Percentiles rank a stretch among this genome's conserved stretches.
Conservation (phyloP, 352 stramenopile species). For the Globisporangium acanthophoron region DNA sequence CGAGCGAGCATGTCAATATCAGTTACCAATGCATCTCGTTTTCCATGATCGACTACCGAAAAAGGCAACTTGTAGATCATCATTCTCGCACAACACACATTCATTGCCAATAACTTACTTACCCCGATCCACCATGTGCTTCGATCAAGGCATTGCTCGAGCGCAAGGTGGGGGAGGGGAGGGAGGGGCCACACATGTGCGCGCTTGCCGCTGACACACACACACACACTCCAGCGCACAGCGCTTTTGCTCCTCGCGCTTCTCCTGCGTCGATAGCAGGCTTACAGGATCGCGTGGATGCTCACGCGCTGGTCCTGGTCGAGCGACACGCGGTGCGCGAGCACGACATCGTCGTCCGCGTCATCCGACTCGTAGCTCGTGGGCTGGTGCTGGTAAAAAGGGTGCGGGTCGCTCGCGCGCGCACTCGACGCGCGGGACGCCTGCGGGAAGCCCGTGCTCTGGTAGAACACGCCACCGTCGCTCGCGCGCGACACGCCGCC, state of each 20-base stretch:
- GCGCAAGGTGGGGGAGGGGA: too few relatives aligned
- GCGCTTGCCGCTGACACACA: background rate
- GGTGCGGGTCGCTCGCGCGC: slow-evolving; percentile 16
- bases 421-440: background rate
- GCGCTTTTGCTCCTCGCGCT: background rate
- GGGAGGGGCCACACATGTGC: background rate
- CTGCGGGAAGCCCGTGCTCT: slow-evolving; percentile 12
- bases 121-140: too few relatives aligned
- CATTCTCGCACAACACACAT: background rate
- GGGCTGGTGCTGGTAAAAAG: slow-evolving; percentile 17
- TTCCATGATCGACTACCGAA: background rate
- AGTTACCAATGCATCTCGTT: background rate
- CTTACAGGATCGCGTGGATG: slow-evolving; percentile 60
- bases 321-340: slow-evolving; percentile 53
- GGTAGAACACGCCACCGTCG: slow-evolving; percentile 45
- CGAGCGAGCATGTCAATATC: background rate
- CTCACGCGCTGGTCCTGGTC: slow-evolving; percentile 56
- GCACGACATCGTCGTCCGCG: slow-evolving; percentile 42
- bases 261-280: background rate
- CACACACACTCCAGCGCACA: background rate
- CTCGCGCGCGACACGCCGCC: slow-evolving; percentile 24
- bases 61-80: background rate
- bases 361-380: slow-evolving; percentile 16
- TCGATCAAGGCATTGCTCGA: too few relatives aligned
- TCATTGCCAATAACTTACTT: background rate